These are phyloP conservation scores for Aschersonia sp. DNA, from an alignment of 2,329 filamentous ascomycete species.

Conservation along the genomic window DNA sequence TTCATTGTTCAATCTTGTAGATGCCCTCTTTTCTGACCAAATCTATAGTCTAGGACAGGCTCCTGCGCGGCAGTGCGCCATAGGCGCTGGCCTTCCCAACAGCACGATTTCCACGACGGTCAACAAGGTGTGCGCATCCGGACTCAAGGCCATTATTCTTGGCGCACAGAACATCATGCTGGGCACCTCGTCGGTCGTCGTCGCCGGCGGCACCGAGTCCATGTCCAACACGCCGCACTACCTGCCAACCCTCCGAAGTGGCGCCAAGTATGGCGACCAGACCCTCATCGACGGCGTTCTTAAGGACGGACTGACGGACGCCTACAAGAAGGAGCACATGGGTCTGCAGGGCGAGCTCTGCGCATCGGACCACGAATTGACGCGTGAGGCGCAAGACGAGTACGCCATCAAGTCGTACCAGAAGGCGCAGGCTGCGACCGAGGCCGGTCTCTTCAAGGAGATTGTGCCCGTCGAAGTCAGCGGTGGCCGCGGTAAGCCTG, in stretches of 20 bases:
- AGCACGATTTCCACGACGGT: slow-evolving; percentile 77
- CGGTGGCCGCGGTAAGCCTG: slow-evolving; percentile 80
- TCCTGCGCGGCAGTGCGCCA: slow-evolving; percentile 84
- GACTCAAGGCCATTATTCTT: slow-evolving; percentile 85
- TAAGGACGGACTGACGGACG: slow-evolving; percentile 88
- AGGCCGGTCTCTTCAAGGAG: slow-evolving; percentile 72
- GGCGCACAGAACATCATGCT: slow-evolving; percentile 96
- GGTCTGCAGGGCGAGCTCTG: slow-evolving; percentile 87
- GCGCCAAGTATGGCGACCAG: slow-evolving; percentile 89
- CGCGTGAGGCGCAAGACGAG: slow-evolving; percentile 77
- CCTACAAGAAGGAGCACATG: slow-evolving; percentile 96
- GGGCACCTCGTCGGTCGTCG: slow-evolving; percentile 81
- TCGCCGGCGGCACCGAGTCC: slow-evolving; percentile 90
- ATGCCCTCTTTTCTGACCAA: neutral
- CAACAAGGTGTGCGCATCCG: slow-evolving; percentile 98
- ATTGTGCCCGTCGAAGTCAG: slow-evolving; percentile 82
- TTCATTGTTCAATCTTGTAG: neutral
- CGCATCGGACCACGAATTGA: slow-evolving; percentile 66
- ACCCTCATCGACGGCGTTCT: slow-evolving; percentile 79
- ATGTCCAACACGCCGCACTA: slow-evolving; percentile 99
- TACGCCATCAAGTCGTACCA: slow-evolving; percentile 94
- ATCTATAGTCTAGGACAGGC: slow-evolving; percentile 72
- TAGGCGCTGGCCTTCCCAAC: slow-evolving; percentile 73
- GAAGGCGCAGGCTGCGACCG: slow-evolving; percentile 76
- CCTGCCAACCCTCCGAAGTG: slow-evolving; percentile 70